A percentile compares a stretch with the other conserved stretches of the same genome.
Evolutionary conservation across 768 basidiomycete genomes (phyloP).

Genomic region (Mycena epipterygia): DNA sequence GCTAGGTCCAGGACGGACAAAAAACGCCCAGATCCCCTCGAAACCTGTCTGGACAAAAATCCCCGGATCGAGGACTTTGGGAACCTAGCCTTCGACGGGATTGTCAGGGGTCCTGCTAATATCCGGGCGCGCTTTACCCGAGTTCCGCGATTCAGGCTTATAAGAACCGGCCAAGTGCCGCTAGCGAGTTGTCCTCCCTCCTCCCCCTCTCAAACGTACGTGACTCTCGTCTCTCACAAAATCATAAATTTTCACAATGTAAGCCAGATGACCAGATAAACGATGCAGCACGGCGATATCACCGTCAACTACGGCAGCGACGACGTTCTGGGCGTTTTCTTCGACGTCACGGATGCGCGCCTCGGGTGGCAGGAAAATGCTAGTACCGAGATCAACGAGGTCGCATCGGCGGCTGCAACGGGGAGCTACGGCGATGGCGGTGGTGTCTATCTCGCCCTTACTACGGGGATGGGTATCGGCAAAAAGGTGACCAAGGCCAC

Average conservation of each 20-base stretch:
- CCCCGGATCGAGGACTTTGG: no score
- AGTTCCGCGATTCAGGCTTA: no score
- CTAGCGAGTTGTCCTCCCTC: no score
- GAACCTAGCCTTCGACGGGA: no score
- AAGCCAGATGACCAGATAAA: constrained; percentile 34
- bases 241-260: neutral
- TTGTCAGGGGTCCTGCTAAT: no score
- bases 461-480: constrained; percentile 2
- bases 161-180: no score
- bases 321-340: constrained; percentile 6
- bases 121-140: no score
- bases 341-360: neutral
- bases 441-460: neutral
- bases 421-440: constrained; percentile 4
- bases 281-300: neutral
- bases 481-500: neutral
- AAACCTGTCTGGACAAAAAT: no score
- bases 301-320: neutral
- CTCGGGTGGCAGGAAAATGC: neutral
- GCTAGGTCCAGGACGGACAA: no score
- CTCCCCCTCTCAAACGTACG: neutral
- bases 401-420: neutral
- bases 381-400: neutral
- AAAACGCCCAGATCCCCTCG: no score
- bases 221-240: neutral